These are phyloP conservation scores for Thalia dealbata DNA, from an alignment of 176 grass and related monocot genomes.

Conservation along the genomic window DNA sequence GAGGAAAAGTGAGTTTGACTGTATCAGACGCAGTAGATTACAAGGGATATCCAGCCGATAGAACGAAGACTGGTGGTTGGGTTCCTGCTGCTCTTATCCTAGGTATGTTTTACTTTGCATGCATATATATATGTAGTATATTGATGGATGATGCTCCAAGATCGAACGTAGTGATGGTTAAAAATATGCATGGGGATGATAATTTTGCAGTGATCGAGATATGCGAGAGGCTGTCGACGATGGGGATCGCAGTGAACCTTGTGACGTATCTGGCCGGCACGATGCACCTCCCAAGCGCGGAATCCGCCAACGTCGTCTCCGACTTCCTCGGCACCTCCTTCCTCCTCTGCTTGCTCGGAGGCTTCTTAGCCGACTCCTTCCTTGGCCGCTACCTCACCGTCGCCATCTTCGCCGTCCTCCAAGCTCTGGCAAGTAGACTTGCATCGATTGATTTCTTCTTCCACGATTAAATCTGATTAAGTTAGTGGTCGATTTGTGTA, in stretches of 20 bases:
- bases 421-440: constrained; percentile 37
- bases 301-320: constrained; percentile 70
- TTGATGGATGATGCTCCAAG: no score
- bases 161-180: background rate
- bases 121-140: background rate
- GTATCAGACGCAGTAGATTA: constrained; percentile 65
- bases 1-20: background rate
- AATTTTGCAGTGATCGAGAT: constrained; percentile 48
- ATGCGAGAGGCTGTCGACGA: constrained; percentile 75
- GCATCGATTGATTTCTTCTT: background rate
- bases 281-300: constrained; percentile 77
- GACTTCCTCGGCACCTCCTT: constrained; percentile 93
- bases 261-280: constrained; percentile 68
- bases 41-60: constrained; percentile 48
- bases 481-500: background rate
- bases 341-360: constrained; percentile 78
- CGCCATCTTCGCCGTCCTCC: constrained; percentile 59
- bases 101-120: constrained; percentile 21
- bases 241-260: constrained; percentile 87
- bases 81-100: constrained; percentile 49
- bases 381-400: constrained; percentile 83
- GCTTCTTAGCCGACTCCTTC: constrained; percentile 90
- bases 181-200: background rate
- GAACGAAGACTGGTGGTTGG: constrained; percentile 71
- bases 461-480: no score